Evolutionary conservation across 2,329 filamentous ascomycete genomes (phyloP), one percentile per base, ranked within the genome.

Genomic region (Orbilia brochopaga): DNA sequence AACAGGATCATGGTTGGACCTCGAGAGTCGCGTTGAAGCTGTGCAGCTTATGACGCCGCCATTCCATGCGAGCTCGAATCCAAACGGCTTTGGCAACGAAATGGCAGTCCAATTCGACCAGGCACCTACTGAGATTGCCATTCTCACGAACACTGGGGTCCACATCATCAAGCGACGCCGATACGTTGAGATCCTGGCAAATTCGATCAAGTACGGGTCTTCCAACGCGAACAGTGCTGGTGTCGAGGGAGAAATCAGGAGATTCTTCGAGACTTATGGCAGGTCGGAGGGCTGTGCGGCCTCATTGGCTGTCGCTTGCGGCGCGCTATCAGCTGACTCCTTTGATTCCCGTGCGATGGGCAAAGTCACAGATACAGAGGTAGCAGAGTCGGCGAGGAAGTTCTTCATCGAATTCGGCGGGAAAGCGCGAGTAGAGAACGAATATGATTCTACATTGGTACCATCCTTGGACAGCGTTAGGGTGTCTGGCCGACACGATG

Each of bases 41-140:
- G 86, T 97, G 64, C 91, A 92, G 1, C 80, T 92, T 11, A 86
- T 91, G 27, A 90, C 89, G 0, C 84, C 85, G 54, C 86, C 90
- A 0, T 93, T 92, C 75, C 84, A 87, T 15, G 89, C 90, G 8
- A 84, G 87, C 0, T 81, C 81, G 10, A 85, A 86, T 24, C 90
- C 90, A 0, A 78, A 87, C 21, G 93, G 92, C 0, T 97, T 96
- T 77, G 92, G 93, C 10, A 99, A 99, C 76, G 94, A 99, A 80
- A 83, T 97, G 63, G 91, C 94, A 0, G 89, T 96, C n/a, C 95
- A 99, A 76, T 99, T 94, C 76, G 94, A 99, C 77, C 85, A 90
- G 69, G 83, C 87, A 0, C 85, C 89, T 0, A 87, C 89, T 56
- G 93, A 99, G 78, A 87, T 97, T 74, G 94, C 93, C 0, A 87